Percentiles rank a stretch among this genome's conserved stretches.
Evolutionary conservation across 176 grass and related monocot genomes (phyloP).

Genomic region (Musa schizocarpa): DNA sequence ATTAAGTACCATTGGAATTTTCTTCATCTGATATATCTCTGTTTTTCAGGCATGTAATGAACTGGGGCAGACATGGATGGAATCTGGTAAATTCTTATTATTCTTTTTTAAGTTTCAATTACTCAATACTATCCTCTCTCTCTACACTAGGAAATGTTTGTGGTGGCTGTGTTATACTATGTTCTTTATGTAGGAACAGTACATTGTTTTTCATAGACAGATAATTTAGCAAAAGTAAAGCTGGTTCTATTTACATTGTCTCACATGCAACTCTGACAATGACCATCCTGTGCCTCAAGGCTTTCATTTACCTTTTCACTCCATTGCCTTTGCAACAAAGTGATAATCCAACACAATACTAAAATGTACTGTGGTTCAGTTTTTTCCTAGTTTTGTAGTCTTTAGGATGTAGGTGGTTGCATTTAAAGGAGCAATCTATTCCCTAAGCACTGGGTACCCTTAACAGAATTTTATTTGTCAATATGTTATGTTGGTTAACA

Average conservation of each 20-base stretch:
- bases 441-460: background rate
- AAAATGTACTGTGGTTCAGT: too few species aligned
- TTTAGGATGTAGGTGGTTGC: background rate
- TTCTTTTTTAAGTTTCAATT: conserved; percentile 2
- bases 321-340: too few species aligned
- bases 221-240: background rate
- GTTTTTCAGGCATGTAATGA: conserved; percentile 82
- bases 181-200: background rate
- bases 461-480: background rate
- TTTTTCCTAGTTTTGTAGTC: background rate
- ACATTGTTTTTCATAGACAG: background rate
- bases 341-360: too few species aligned
- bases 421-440: background rate
- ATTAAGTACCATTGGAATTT: background rate
- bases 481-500: background rate
- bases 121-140: background rate
- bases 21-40: conserved; percentile 15
- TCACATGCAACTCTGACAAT: background rate
- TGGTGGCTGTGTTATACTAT: background rate
- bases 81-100: conserved; percentile 56
- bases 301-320: background rate
- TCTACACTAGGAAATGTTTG: background rate
- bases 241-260: background rate
- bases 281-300: background rate
- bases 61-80: conserved; percentile 92